Percentiles rank a stretch among this genome's conserved stretches.
Evolutionary conservation across 139 green algal genomes (phyloP).

Genomic region (Asterochloris sp.): DNA sequence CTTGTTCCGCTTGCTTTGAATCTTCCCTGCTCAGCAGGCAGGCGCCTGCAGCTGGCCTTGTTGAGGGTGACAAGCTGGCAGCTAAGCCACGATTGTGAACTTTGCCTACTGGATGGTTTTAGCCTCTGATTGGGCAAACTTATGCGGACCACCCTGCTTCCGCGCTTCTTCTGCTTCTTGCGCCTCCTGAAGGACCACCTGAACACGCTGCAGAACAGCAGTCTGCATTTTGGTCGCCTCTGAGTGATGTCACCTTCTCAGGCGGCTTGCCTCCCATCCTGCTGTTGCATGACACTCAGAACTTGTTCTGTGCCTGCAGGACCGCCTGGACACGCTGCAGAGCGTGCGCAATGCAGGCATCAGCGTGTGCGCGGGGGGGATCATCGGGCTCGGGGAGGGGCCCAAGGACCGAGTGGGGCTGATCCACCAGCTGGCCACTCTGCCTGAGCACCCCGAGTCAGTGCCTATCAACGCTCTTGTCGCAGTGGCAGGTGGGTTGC

Average conservation of each 20-base stretch:
- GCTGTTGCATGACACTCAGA: neutral
- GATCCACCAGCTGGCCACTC: conserved; percentile 88
- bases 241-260: neutral
- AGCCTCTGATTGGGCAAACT: too few relatives aligned
- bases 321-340: conserved; percentile 85
- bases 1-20: too few relatives aligned
- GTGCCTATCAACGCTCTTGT: conserved; percentile 98
- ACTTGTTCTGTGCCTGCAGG: conserved; percentile 30
- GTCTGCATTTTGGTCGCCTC: neutral
- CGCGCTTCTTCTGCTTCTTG: too few relatives aligned
- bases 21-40: too few relatives aligned
- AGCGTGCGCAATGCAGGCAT: conserved; percentile 91
- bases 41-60: too few relatives aligned
- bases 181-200: conserved; percentile 69
- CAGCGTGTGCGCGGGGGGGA: conserved; percentile 92
- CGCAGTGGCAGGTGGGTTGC: conserved; percentile 34
- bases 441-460: conserved; percentile 93
- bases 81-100: too few relatives aligned
- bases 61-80: too few relatives aligned
- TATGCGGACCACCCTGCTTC: too few relatives aligned
- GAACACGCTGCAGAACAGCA: conserved; percentile 64
- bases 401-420: conserved; percentile 79
- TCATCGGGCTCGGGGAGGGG: conserved; percentile 90
- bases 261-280: neutral
- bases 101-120: too few relatives aligned